Evolutionary conservation across 2,329 filamentous ascomycete genomes (phyloP).

Genomic region (Alternaria metachromatica): DNA sequence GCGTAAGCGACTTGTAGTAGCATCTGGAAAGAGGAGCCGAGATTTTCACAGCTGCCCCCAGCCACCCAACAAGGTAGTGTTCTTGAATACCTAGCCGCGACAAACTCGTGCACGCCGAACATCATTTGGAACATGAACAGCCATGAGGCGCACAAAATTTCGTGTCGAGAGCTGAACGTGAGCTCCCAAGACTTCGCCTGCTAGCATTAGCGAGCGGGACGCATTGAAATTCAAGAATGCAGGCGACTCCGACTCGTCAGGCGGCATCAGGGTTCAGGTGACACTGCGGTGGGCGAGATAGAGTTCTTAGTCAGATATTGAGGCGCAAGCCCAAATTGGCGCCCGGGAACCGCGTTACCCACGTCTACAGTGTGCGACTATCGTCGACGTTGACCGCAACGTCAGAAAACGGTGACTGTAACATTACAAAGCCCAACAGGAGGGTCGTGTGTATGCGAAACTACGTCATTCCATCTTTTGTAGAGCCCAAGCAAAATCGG

Average conservation of each 20-base stretch:
- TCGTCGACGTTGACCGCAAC: neutral
- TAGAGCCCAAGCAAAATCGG: conserved; percentile 4
- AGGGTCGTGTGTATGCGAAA: neutral
- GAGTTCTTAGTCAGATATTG: conserved; percentile 37
- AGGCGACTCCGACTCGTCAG: conserved; percentile 10
- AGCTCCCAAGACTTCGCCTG: neutral
- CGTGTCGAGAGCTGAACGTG: conserved; percentile 3
- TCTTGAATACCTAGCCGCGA: neutral
- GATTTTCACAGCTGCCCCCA: neutral
- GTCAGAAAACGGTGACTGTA: neutral
- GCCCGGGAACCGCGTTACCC: conserved; percentile 5
- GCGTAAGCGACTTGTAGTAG: neutral
- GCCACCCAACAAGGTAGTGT: neutral
- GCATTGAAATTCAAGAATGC: neutral
- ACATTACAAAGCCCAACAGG: neutral
- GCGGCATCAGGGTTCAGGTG: conserved; percentile 22
- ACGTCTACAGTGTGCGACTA: neutral
- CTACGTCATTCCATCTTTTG: neutral
- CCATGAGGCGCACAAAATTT: neutral
- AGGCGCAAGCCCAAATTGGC: conserved; percentile 23
- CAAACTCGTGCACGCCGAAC: neutral
- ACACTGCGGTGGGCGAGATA: conserved; percentile 24
- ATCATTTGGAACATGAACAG: neutral
- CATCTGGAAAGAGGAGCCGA: conserved; percentile 1
- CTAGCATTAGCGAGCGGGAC: neutral